Evolutionary conservation across 164 flowering plant genomes (phyloP).

Genomic region (Pachysandra terminalis): DNA sequence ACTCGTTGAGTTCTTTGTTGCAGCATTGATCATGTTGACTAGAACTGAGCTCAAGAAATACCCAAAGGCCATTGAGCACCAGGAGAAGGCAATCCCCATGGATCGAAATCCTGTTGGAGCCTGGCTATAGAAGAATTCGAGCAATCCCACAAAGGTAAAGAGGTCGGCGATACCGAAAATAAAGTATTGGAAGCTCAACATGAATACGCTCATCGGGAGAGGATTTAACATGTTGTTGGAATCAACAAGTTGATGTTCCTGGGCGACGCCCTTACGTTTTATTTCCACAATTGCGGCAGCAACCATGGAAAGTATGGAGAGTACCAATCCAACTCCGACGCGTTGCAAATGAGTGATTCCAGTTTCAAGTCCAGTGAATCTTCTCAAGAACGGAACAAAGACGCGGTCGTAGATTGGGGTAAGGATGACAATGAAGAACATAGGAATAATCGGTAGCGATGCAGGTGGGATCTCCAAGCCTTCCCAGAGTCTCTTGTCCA

Average conservation of each 20-base stretch:
- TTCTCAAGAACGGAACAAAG: constrained; percentile 43
- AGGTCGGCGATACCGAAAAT: constrained; percentile 17
- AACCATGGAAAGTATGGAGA: constrained; percentile 49
- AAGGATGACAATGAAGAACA: constrained; percentile 43
- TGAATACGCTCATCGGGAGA: constrained; percentile 27
- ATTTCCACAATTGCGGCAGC: constrained; percentile 47
- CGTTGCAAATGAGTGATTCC: constrained; percentile 48
- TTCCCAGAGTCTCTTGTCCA: constrained; percentile 38
- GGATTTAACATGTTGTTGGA: constrained; percentile 36
- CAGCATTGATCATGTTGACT: constrained; percentile 40
- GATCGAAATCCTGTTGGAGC: constrained; percentile 8
- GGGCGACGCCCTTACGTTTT: constrained; percentile 32
- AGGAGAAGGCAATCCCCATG: constrained; percentile 4
- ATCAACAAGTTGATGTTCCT: constrained; percentile 34
- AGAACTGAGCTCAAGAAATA: constrained; percentile 48
- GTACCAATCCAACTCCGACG: constrained; percentile 42
- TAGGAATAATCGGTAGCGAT: constrained; percentile 55
- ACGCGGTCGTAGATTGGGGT: constrained; percentile 50
- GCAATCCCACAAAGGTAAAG: constrained; percentile 14
- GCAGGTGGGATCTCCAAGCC: constrained; percentile 50
- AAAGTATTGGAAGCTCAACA: constrained; percentile 15
- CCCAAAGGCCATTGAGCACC: constrained; percentile 43
- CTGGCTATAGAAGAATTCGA: constrained; percentile 13
- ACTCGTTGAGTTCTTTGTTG: constrained; percentile 18
- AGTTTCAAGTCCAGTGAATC: constrained; percentile 36